Conservation (phyloP, 768 basidiomycete genomes). For the Lentinula lateritia region DNA sequence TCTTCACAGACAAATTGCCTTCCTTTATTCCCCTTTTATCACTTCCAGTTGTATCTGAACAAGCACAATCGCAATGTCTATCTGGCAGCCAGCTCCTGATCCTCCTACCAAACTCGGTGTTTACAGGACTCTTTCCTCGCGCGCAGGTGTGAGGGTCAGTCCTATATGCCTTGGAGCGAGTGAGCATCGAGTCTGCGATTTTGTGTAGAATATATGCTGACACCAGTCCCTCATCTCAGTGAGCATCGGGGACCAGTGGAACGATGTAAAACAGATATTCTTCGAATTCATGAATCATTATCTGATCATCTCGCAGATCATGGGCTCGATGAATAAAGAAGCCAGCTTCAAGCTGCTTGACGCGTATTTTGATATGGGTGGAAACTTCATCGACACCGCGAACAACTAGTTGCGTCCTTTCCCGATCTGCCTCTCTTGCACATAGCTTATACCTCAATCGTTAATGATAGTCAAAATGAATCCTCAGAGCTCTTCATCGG, state of each 20-base stretch:
- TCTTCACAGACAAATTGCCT: background rate
- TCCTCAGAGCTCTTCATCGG: conserved; percentile 47
- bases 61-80: conserved; percentile 2
- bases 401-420: conserved; percentile 28
- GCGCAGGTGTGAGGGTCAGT: conserved; percentile 39
- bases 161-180: conserved; percentile 37
- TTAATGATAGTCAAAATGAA: conserved; percentile 41
- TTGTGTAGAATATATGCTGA: background rate
- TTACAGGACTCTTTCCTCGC: conserved; percentile 14
- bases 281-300: background rate
- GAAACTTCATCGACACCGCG: conserved; percentile 43
- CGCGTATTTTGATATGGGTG: conserved; percentile 34
- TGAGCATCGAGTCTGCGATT: background rate
- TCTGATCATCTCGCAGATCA: background rate
- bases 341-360: conserved; percentile 38
- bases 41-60: background rate
- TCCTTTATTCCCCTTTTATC: background rate
- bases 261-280: background rate
- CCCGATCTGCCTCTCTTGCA: background rate
- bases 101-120: conserved; percentile 20
- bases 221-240: conserved; percentile 6
- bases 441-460: background rate
- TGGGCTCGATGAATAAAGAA: conserved; percentile 33
- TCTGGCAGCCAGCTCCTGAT: conserved; percentile 1
- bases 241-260: conserved; percentile 39